Percentiles rank a stretch among this genome's conserved stretches.
phyloP scores from a whole-genome alignment of 2,329 filamentous ascomycete species.

The Colletotrichum caudatum region DNA sequence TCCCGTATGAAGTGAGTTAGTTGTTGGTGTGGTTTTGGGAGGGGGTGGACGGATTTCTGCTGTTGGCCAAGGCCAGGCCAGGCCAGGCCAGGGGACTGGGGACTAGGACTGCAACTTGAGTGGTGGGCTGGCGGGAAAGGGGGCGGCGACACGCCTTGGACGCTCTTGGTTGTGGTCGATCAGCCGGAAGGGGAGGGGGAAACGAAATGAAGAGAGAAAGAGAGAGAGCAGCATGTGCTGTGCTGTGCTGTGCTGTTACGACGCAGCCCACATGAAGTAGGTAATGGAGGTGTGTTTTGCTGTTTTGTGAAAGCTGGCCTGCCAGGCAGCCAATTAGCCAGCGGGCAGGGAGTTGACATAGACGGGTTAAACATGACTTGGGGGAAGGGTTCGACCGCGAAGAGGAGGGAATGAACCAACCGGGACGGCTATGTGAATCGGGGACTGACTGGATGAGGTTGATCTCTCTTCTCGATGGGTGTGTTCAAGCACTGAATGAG shows the following conservation, averaged over 20 bases:
- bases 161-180: constrained; percentile 35
- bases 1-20: constrained; percentile 2
- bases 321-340: not conserved
- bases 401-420: not conserved
- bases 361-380: not conserved
- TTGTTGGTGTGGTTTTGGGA: constrained; percentile 20
- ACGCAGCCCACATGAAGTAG: not conserved
- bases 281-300: not conserved
- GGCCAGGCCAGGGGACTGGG: constrained; percentile 10
- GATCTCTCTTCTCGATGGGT: not conserved
- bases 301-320: not conserved
- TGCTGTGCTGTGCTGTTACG: not conserved
- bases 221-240: not conserved
- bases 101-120: constrained; percentile 21
- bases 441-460: not conserved
- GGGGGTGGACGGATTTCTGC: constrained; percentile 14
- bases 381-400: not conserved
- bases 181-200: constrained; percentile 35
- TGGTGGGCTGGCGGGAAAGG: constrained; percentile 28
- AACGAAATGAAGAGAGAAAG: not conserved
- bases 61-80: constrained; percentile 6
- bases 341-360: not conserved
- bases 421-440: not conserved
- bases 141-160: constrained; percentile 32
- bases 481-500: not conserved